A percentile compares a stretch with the other conserved stretches of the same genome.
Conservation (phyloP, 495 filamentous ascomycete genomes). For the Pseudoneurospora amorphoporcata region DNA sequence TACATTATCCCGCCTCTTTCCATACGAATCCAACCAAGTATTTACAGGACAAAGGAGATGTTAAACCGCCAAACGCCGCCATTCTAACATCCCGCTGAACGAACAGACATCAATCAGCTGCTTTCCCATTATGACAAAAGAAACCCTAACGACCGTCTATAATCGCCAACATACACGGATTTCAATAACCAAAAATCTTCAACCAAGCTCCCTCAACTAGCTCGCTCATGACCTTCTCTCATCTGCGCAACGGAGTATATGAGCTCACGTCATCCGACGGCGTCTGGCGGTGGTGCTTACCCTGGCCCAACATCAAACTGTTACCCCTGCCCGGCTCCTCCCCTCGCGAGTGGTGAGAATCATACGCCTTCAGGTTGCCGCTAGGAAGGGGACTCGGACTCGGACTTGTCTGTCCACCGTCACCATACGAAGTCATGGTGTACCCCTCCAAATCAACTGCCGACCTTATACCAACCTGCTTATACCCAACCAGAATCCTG, state of each 20-base stretch:
- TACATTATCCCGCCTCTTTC: not conserved
- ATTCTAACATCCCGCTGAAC: not conserved
- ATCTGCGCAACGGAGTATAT: not conserved
- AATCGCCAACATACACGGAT: not conserved
- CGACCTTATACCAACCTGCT: slow-evolving; percentile 1
- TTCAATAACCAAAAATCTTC: not conserved
- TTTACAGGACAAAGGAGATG: not conserved
- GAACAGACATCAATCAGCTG: not conserved
- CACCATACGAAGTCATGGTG: not conserved
- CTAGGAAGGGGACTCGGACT: not conserved
- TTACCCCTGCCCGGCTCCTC: not conserved
- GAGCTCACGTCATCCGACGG: not conserved
- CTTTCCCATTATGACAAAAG: not conserved
- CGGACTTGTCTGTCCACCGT: not conserved
- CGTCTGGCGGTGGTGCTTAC: not conserved
- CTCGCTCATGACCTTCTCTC: not conserved
- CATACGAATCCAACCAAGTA: not conserved
- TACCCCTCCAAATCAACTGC: not conserved
- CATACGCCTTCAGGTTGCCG: not conserved
- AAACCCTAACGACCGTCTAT: not conserved
- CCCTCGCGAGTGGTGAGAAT: not conserved
- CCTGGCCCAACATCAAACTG: not conserved
- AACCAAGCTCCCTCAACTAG: not conserved
- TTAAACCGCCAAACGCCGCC: not conserved
- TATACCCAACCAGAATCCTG: slow-evolving; percentile 13